phyloP scores from a whole-genome alignment of 2,329 filamentous ascomycete genomes.

The Helminthosporium solani region DNA sequence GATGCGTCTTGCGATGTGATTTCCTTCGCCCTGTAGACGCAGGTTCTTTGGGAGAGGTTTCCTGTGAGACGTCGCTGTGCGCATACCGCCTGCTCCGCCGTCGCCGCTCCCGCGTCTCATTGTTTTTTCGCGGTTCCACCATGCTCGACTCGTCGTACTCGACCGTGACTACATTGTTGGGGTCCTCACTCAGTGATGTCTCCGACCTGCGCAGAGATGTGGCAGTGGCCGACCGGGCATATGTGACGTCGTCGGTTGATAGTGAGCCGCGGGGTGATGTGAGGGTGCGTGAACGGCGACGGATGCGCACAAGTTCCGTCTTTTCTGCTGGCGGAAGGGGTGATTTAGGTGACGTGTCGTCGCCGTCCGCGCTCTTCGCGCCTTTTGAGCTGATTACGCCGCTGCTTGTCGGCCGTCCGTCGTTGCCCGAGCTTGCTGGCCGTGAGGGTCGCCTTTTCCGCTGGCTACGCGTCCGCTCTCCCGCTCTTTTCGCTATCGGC shows the following conservation, averaged over 20 bases:
- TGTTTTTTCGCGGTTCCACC: constrained; percentile 14
- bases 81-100: constrained; percentile 29
- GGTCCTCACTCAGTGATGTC: constrained; percentile 24
- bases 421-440: constrained; percentile 33
- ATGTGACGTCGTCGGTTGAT: constrained; percentile 32
- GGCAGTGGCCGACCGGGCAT: constrained; percentile 14
- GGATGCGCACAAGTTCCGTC: constrained; percentile 29
- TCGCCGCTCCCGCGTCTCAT: constrained; percentile 31
- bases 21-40: constrained; percentile 17
- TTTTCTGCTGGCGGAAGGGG: constrained; percentile 15
- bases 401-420: constrained; percentile 35
- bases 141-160: constrained; percentile 27
- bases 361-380: constrained; percentile 22
- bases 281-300: constrained; percentile 27
- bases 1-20: constrained; percentile 28
- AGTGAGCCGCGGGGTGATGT: constrained; percentile 36
- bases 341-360: constrained; percentile 16
- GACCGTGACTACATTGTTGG: constrained; percentile 26
- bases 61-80: constrained; percentile 25
- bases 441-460: constrained; percentile 32
- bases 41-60: constrained; percentile 24
- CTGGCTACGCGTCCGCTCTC: constrained; percentile 23
- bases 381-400: constrained; percentile 33
- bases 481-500: constrained; percentile 30
- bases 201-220: constrained; percentile 22